Conservation (phyloP, 2,329 filamentous ascomycete genomes). For the Trichoderma brevicompactum region DNA sequence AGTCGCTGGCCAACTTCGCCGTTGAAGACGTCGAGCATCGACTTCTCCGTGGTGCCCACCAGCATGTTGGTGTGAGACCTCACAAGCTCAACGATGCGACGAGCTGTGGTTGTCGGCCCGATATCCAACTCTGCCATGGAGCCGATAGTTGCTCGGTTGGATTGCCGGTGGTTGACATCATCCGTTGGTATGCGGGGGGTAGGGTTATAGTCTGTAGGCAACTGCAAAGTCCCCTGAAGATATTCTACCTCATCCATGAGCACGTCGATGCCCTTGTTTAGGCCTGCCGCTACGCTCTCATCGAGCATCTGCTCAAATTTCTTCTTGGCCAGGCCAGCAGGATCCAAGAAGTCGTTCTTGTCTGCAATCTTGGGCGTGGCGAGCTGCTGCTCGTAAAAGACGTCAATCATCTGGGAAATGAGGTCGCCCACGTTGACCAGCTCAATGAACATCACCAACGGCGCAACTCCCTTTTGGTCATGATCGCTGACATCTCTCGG, state of each 20-base stretch:
- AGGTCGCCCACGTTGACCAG: constrained; percentile 97
- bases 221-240: constrained; percentile 84
- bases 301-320: constrained; percentile 99
- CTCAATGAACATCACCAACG: constrained; percentile 93
- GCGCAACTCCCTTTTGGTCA: constrained; percentile 75
- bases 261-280: constrained; percentile 98
- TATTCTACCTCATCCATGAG: constrained; percentile 99
- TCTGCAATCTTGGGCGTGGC: constrained; percentile 81
- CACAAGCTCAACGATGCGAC: constrained; percentile 81
- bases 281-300: constrained; percentile 89
- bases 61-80: constrained; percentile 91
- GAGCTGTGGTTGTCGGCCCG: constrained; percentile 79
- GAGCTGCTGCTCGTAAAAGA: constrained; percentile 97
- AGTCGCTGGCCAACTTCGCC: constrained; percentile 93
- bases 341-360: constrained; percentile 91
- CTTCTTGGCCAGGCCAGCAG: constrained; percentile 93
- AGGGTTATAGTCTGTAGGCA: constrained; percentile 89
- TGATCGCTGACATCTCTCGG: constrained; percentile 79
- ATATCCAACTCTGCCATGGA: constrained; percentile 47
- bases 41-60: constrained; percentile 93
- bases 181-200: constrained; percentile 36
- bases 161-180: constrained; percentile 14
- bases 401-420: constrained; percentile 98
- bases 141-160: constrained; percentile 22
- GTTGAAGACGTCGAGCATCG: constrained; percentile 97